Conservation (phyloP, 2,329 filamentous ascomycete genomes). For the Penicillium sp. region DNA sequence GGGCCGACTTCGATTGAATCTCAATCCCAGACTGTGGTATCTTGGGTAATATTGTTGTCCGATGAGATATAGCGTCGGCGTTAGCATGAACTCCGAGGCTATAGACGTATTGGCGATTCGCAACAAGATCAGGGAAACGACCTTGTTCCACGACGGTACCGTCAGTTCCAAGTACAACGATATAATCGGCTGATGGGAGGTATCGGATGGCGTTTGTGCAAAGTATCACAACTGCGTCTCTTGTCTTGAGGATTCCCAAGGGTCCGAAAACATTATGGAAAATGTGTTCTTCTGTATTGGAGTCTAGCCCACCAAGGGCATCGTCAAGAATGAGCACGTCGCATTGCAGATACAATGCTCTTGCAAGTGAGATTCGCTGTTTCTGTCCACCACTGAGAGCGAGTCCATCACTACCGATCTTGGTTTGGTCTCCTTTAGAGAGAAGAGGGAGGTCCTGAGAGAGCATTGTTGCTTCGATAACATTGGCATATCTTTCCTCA, state of each 20-base stretch:
- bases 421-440: background rate
- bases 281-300: background rate
- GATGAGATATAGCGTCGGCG: background rate
- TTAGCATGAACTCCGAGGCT: background rate
- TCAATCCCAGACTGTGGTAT: background rate
- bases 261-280: background rate
- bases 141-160: background rate
- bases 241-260: background rate
- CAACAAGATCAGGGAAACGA: background rate
- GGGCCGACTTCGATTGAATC: background rate
- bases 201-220: background rate
- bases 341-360: background rate
- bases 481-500: background rate
- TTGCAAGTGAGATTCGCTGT: background rate
- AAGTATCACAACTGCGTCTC: background rate
- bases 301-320: background rate
- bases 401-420: background rate
- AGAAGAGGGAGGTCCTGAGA: background rate
- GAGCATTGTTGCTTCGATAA: background rate
- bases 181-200: background rate
- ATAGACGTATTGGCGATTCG: background rate
- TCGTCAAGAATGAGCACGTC: background rate
- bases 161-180: background rate
- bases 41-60: background rate
- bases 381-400: background rate